Conservation (phyloP, 192 early-diverging fungal genomes). For the Dissophora ornata region DNA sequence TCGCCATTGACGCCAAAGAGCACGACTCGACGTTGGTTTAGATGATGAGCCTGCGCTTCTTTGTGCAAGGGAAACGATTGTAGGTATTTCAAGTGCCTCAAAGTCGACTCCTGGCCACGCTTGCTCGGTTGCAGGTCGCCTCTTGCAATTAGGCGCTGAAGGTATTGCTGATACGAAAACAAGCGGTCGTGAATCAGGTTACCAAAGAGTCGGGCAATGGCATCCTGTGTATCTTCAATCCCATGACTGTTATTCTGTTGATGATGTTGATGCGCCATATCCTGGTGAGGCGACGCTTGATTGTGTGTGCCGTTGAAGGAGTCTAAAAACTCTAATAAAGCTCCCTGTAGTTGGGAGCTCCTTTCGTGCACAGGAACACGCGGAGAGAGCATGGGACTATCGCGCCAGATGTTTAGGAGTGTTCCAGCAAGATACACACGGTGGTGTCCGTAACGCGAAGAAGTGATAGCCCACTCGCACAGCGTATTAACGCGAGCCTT, state of each 20-base stretch:
- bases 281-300: slow-evolving; percentile 1
- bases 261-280: slow-evolving; percentile 9
- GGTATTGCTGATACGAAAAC: slow-evolving; percentile 70
- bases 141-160: slow-evolving; percentile 66
- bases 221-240: slow-evolving; percentile 38
- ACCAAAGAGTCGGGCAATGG: slow-evolving; percentile 60
- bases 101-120: slow-evolving; percentile 43
- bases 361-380: slow-evolving; percentile 27
- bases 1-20: slow-evolving; percentile 56
- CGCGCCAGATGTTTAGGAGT: slow-evolving; percentile 56
- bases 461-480: slow-evolving; percentile 65
- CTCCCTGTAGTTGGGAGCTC: slow-evolving; percentile 55
- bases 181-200: slow-evolving; percentile 63
- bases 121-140: slow-evolving; percentile 59
- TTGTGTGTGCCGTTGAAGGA: slow-evolving; percentile 43
- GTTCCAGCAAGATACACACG: slow-evolving; percentile 59
- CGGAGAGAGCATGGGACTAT: slow-evolving; percentile 18
- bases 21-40: slow-evolving; percentile 63
- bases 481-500: slow-evolving; percentile 52
- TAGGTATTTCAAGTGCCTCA: slow-evolving; percentile 59
- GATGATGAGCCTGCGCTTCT: slow-evolving; percentile 43
- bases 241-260: slow-evolving; percentile 16
- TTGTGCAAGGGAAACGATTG: slow-evolving; percentile 58
- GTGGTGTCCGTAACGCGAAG: slow-evolving; percentile 58
- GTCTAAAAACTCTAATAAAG: slow-evolving; percentile 63